Evolutionary conservation across 805 yeast species (phyloP), one percentile per base, ranked within the genome.

Genomic region (Myxozyma neotropica): DNA sequence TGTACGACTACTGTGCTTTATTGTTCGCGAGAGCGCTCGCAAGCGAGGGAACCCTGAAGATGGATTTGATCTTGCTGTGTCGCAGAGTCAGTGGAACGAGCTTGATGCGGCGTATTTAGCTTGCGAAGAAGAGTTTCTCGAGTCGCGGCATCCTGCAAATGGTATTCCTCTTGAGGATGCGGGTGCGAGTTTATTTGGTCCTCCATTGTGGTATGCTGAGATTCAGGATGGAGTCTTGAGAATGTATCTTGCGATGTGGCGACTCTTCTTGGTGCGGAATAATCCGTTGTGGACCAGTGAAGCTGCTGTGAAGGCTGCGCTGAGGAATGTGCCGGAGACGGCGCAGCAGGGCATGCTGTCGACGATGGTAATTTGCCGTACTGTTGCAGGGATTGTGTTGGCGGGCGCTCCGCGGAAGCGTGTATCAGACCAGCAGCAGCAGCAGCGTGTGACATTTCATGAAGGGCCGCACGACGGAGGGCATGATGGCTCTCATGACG

Each of bases 211-310:
- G 35, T 58, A 52, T 50, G 43, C 36, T 0, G 46, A 38, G 26
- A 46, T 44, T 23, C 50, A 44, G 5, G 58, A 38, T 8, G 29
- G 47, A 4, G 58, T 49, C 0, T 19, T 53, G 35, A 29, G 51
- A n/a, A 53, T 54, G 58, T 43, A 53, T 43, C 39, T 53, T 15
- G 38, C 40, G 2, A 44, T 58, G 55, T 49, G 51, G 43, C 47
- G 47, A 19, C 29, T 54, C 4, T 36, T 54, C 19, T n/a, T 54
- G 13, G 19, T 50, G 24, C 49, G 62, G 7, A 58, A 58, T 21
- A 53, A 58, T 12, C 62, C 62, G 15, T 38, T 15, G n/a, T 46
- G 36, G 53, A 43, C 56, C 23, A 21, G 47, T 12, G 5, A n/a
- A 3, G 55, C 62, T 10, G 50, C 58, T 19, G 27, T 35, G 24